Conservation (phyloP, 1,284 basidiomycete genomes). For the Bondarzewia mesenterica region DNA sequence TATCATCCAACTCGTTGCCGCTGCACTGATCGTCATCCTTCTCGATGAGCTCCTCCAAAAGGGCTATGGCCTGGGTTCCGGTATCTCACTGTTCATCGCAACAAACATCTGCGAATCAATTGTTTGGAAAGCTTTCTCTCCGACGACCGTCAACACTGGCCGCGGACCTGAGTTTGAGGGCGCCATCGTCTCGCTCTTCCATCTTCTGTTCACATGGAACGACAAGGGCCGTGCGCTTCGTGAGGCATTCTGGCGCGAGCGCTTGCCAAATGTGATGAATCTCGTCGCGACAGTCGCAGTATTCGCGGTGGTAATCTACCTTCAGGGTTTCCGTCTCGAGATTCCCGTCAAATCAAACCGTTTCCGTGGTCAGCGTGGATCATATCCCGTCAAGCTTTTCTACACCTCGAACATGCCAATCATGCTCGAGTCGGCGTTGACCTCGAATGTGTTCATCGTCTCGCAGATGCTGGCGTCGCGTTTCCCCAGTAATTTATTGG, state of each 20-base stretch:
- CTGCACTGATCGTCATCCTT: slow-evolving; percentile 94
- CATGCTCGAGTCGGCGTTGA: slow-evolving; percentile 95
- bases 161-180: slow-evolving; percentile 98
- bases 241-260: slow-evolving; percentile 97
- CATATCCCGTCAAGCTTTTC: slow-evolving; percentile 97
- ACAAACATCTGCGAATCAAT: slow-evolving; percentile 99
- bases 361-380: slow-evolving; percentile 91
- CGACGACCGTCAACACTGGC: slow-evolving; percentile 96
- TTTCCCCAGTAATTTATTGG: slow-evolving; percentile 89
- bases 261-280: slow-evolving; percentile 98
- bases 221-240: slow-evolving; percentile 96
- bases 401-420: slow-evolving; percentile 99
- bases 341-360: slow-evolving; percentile 97
- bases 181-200: slow-evolving; percentile 94
- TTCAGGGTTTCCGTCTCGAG: slow-evolving; percentile 98
- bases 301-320: slow-evolving; percentile 94
- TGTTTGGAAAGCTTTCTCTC: slow-evolving; percentile 99
- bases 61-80: slow-evolving; percentile 96
- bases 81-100: slow-evolving; percentile 98
- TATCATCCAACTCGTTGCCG: slow-evolving; percentile 92
- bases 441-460: slow-evolving; percentile 93
- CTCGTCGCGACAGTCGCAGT: slow-evolving; percentile 88
- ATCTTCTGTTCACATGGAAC: slow-evolving; percentile 96
- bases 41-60: slow-evolving; percentile 98
- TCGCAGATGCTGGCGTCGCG: slow-evolving; percentile 91